Base-by-base conservation (phyloP, 2,329 filamentous ascomycete genomes). In the Exserohilum rostratum region DNA sequence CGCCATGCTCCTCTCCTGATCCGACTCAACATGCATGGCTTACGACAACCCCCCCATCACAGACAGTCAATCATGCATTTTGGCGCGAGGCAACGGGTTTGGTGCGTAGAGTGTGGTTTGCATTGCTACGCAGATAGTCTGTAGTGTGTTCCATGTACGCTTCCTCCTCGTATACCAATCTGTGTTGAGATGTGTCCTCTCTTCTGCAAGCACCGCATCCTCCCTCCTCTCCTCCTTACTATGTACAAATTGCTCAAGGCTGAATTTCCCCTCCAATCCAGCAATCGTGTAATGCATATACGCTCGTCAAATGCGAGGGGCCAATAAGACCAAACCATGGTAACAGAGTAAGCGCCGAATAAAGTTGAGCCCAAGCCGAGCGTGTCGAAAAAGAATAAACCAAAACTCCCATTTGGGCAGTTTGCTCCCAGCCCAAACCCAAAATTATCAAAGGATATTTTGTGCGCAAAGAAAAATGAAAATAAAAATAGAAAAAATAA, bases 291-390 rank as follows among this genome's bases (percentile, higher is more conserved):
- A 53, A 25, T 33, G 54, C 60, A 43, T 70, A 65, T 55, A n/a
- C n/a, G 50, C 58, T 63, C 57, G 55, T 65, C 50, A 45, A 65
- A 59, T 67, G 43, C 48, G 58, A 55, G 50, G 43, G 52, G 49
- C 52, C 9, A 11, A 46, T 46, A 53, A 42, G 53, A 45, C 47
- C 18, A 11, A 46, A 7, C 30, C 31, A 46, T 17, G 30, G 30
- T 25, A 40, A 45, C 22, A 42, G 31, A 31, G 45, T 29, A 43
- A 37, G 44, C 46, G 46, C 40, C 34, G 20, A 54, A 18, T 18
- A 11, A 29, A 30, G 25, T 15, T 17, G 29, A 43, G 7, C 25
- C 15, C 45, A 31, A 35, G 40, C 45, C 22, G 7, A 7, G 22
- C 22, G 37, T 18, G 18, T 37, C 34, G 46, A 54, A 62, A 50